Percentiles rank a stretch among this genome's conserved stretches.
phyloP scores from a whole-genome alignment of 75 land plant genomes.

The Pseudotsuga menziesii region DNA sequence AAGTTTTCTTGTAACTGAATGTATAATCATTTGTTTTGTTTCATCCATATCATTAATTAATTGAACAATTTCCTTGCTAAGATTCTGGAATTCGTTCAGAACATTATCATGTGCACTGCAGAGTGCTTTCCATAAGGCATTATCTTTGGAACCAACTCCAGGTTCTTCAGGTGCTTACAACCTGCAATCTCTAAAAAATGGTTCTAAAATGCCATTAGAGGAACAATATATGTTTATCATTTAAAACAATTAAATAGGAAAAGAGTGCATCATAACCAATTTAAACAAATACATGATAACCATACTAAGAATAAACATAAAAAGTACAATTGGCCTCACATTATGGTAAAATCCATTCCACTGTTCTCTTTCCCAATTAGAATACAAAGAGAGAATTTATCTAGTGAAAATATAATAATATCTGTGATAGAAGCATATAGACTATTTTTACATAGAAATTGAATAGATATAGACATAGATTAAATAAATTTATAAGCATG shows the following conservation, averaged over 20 bases:
- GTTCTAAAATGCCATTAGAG: neutral
- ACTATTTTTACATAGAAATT: too few species aligned
- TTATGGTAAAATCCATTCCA: too few species aligned
- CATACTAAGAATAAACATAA: too few species aligned
- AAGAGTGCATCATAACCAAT: too few species aligned
- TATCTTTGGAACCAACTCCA: constrained; percentile 6
- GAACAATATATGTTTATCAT: neutral
- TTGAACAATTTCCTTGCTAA: constrained; percentile 41
- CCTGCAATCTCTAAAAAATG: neutral
- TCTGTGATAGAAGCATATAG: too few species aligned
- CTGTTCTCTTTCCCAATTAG: too few species aligned
- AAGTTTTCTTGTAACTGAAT: constrained; percentile 2
- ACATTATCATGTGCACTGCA: constrained; percentile 46
- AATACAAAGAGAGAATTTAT: too few species aligned
- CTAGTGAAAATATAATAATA: too few species aligned
- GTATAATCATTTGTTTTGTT: neutral
- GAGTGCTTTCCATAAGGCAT: constrained; percentile 35
- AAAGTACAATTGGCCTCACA: too few species aligned
- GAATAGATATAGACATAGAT: too few species aligned
- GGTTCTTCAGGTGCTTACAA: neutral
- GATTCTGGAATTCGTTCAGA: constrained; percentile 38
- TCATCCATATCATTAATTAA: constrained; percentile 33
- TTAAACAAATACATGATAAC: too few species aligned
- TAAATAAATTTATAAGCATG: too few species aligned
- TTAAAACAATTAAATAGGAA: neutral